Evolutionary conservation across 139 green algal genomes (phyloP), one percentile per base, ranked within the genome.

Genomic region (Marvania coccoides): DNA sequence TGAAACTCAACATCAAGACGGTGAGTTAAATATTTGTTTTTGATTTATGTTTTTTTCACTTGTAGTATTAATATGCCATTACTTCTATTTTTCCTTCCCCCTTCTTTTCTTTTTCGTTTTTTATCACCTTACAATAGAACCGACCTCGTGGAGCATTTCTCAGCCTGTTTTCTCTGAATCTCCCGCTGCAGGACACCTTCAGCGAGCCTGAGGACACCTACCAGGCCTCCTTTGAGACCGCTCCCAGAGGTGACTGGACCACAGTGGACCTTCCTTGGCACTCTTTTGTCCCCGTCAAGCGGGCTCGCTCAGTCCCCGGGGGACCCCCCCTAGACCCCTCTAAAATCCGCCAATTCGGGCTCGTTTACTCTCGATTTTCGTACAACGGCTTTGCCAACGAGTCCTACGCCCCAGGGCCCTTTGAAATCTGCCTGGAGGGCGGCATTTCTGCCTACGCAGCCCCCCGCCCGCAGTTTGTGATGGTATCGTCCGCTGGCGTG

Each of bases 1-100:
- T 88, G 74, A 96, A 95, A 74, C 54, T 96, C 45, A 95, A 95
- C 82, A 82, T 96, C 56, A 95, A 94, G 71, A 95, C 90, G 65
- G 81, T 83, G 67, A 60, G 80, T 56, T n/a, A n/a, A n/a, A n/a
- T n/a, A n/a, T n/a, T n/a, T n/a, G n/a, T n/a, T n/a, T n/a, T n/a
- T n/a, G n/a, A n/a, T n/a, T n/a, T n/a, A n/a, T n/a, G n/a, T n/a
- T n/a, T n/a, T n/a, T n/a, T n/a, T n/a, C n/a, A n/a, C n/a, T n/a
- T n/a, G n/a, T n/a, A n/a, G n/a, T n/a, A n/a, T n/a, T n/a, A n/a
- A n/a, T n/a, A n/a, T n/a, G n/a, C n/a, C n/a, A n/a, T n/a, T n/a
- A n/a, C n/a, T n/a, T n/a, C n/a, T n/a, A n/a, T n/a, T n/a, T n/a
- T n/a, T n/a, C n/a, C n/a, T n/a, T n/a, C n/a, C n/a, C n/a, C n/a